Evolutionary conservation across 768 basidiomycete species (phyloP), one percentile per base, ranked within the genome.

Genomic region (Crepidotus variabilis): DNA sequence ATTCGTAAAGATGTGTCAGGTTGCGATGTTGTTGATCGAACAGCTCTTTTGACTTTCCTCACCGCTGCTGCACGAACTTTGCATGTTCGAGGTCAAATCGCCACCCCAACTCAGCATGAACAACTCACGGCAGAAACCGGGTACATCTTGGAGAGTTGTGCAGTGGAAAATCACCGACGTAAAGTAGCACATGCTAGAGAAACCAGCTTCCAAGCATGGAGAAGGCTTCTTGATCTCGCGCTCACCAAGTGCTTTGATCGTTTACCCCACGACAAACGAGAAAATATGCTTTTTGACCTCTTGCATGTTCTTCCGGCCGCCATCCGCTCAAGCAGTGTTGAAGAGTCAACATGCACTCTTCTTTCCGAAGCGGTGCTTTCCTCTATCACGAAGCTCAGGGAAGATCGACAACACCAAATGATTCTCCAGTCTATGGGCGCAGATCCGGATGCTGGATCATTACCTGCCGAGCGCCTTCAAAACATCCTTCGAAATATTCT

Each of bases 251-350:
- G 92, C 55, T 96, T 96, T 72, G 79, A 85, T 57, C 85, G 88
- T 33, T 77, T 97, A 11, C 88, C 91, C 0, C 83, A 87, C 59
- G 90, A 93, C 57, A 85, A 83, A 22, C 82, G 92, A 22, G 94
- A 98, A 70, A 87, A 85, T 58, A 88, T 96, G 77, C 77, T 97
- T 5, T 92, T 96, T 62, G 96, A 97, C 66, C 75, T 98, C 18
- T 79, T 98, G 18, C 87, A 90, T 62, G 86, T 91, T 20, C 78
- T 97, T 20, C 89, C 94, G 1, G 70, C 78, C 2, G 82, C 83
- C 20, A 79, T 95, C 46, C 81, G 79, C 28, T 86, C 85, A 0
- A 71, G 77, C 10, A 86, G 85, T 54, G 73, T 88, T 20, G 80
- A 87, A 35, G 86, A 90, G 56, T 75, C 84, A 2, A 89, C 92